Evolutionary conservation across 495 filamentous ascomycete genomes (phyloP).

Genomic region (Annulohypoxylon bovei): DNA sequence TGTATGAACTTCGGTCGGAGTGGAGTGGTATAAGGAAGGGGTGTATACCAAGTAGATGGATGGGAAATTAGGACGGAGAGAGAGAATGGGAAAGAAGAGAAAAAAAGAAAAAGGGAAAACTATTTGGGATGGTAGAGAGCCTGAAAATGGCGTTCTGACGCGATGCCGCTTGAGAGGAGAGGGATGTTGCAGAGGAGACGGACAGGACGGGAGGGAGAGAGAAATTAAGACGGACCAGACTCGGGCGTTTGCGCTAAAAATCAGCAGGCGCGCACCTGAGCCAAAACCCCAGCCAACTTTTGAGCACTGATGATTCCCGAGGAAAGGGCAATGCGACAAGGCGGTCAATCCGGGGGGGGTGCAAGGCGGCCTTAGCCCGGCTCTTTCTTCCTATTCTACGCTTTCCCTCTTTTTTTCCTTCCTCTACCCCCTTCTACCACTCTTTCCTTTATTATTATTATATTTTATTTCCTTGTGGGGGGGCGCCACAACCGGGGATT

Average conservation of each 20-base stretch:
- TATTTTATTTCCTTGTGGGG: constrained; percentile 36
- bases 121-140: constrained; percentile 10
- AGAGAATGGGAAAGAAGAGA: constrained; percentile 7
- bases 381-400: constrained; percentile 26
- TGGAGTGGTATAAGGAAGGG: constrained; percentile 32
- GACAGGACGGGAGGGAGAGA: constrained; percentile 42
- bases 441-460: constrained; percentile 10
- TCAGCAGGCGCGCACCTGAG: constrained; percentile 44
- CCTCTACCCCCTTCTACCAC: constrained; percentile 3
- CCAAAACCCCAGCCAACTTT: constrained; percentile 27
- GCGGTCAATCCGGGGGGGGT: constrained; percentile 43
- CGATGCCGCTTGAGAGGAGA: constrained; percentile 36
- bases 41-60: constrained; percentile 25
- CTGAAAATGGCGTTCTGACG: constrained; percentile 41
- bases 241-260: constrained; percentile 46
- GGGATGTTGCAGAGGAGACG: constrained; percentile 41
- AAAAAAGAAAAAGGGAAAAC: not conserved
- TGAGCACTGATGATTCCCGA: constrained; percentile 42
- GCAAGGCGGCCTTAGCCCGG: constrained; percentile 40
- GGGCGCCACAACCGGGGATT: constrained; percentile 33
- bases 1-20: constrained; percentile 41
- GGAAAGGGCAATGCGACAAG: constrained; percentile 40
- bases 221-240: constrained; percentile 42
- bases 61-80: constrained; percentile 9
- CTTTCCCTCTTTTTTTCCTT: constrained; percentile 24